These are phyloP conservation scores for Salicornia ramosissima DNA, from an alignment of 148 eudicot species.

Conservation along the genomic window DNA sequence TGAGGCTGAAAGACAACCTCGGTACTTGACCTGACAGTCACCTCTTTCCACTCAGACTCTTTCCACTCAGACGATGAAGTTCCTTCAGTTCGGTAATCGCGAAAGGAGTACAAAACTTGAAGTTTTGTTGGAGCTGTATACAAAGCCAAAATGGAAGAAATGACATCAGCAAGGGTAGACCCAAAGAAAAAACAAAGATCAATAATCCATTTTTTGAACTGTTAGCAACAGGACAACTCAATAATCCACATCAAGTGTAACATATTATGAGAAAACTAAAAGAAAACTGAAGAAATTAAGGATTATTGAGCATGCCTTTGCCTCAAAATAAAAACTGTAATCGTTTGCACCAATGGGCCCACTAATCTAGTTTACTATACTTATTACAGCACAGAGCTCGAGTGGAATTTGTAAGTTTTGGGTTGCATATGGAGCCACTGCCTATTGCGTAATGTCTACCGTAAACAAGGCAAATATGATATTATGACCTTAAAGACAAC, in stretches of 20 bases:
- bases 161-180: not conserved
- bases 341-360: no score
- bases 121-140: conserved; percentile 74
- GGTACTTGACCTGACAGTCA: conserved; percentile 71
- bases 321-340: no score
- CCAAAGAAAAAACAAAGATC: not conserved
- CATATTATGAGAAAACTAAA: no score
- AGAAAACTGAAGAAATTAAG: no score
- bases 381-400: no score
- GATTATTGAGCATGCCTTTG: no score
- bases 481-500: no score
- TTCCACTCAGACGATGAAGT: conserved; percentile 68
- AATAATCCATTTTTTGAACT: not conserved
- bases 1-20: conserved; percentile 69
- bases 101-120: conserved; percentile 68
- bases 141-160: not conserved
- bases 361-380: no score
- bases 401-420: no score
- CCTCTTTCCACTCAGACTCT: conserved; percentile 77
- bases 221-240: not conserved
- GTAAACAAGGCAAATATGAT: no score
- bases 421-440: no score
- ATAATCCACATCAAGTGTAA: not conserved
- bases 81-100: conserved; percentile 76
- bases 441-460: no score